Base-by-base conservation (phyloP, 73 alveolate species). In the Symbiodinium natans region DNA sequence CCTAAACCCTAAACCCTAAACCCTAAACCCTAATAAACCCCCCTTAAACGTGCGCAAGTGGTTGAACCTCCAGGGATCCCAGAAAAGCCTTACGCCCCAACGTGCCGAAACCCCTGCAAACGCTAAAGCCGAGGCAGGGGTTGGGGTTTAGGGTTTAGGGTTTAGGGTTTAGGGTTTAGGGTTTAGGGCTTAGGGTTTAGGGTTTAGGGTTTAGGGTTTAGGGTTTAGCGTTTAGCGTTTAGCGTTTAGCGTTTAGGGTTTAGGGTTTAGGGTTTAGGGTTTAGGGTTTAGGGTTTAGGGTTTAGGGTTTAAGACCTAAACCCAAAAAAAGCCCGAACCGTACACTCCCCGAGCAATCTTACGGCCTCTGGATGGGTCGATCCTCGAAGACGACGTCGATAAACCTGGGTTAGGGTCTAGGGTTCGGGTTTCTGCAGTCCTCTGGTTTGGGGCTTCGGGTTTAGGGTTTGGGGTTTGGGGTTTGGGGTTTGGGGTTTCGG, bases 341-440 rank as follows among this genome's bases (percentile, higher is more conserved):
- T 46, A 46, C 9, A 46, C 59, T 19, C 59, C 59, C 59, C 1
- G 17, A 21, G 59, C 59, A 13, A 1, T 46, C 0, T 21, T 27
- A 21, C 13, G 41, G 88, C 97, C 97, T 90, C 86, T 93, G 99
- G 25, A 93, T 93, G 29, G 99, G 99, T 29, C 99, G 99, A 40
- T 82, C 99, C 43, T 93, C 93, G 33, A 75, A 93, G 54, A 93
- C 93, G 10, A 93, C 99, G n/a, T 93, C 99, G 34, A 93, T 52
- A 52, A 93, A 82, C 99, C 92, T 90, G 33, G 27, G 42, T 33
- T 29, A 25, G 40, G 77, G 77, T 5, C 21, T 52, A 10, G 68
- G 68, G 68, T 52, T 52, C 0, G 31, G 31, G 71, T 15, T 52
- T 52, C 6, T 5, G 31, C n/a, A n/a, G 31, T 0, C 17, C 0